These are phyloP conservation scores for Entomortierella lignicola DNA, from an alignment of 192 early-diverging fungal species.

Conservation along the genomic window DNA sequence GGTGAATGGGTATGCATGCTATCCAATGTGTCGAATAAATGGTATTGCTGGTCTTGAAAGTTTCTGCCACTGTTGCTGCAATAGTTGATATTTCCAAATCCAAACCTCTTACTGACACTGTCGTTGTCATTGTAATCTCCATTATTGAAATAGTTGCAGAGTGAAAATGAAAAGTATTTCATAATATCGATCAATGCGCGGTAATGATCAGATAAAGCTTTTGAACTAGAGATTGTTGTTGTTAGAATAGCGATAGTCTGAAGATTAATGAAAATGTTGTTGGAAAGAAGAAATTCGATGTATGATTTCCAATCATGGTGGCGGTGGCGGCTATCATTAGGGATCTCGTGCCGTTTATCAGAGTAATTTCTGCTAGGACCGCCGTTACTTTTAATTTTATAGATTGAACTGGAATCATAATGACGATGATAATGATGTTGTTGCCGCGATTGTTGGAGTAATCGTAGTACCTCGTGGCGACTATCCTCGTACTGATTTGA, in stretches of 20 bases:
- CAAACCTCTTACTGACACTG: not conserved
- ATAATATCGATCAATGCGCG: not conserved
- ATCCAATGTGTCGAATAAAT: not conserved
- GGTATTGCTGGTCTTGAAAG: not conserved
- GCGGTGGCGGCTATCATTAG: too few relatives aligned
- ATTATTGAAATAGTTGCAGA: not conserved
- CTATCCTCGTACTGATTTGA: constrained; percentile 26
- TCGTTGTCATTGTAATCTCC: not conserved
- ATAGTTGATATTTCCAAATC: too few relatives aligned
- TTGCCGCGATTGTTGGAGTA: not conserved
- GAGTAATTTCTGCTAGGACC: not conserved
- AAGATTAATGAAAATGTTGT: too few relatives aligned
- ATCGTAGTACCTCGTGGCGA: not conserved
- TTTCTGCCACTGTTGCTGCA: too few relatives aligned
- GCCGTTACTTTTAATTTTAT: not conserved
- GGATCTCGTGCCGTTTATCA: not conserved
- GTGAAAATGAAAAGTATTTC: not conserved
- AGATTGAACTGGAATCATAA: not conserved
- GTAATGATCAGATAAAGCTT: not conserved
- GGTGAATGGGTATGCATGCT: constrained; percentile 8
- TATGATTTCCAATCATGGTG: too few relatives aligned
- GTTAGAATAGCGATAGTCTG: too few relatives aligned
- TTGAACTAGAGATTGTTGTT: not conserved
- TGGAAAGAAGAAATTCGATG: not conserved
- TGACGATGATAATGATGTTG: not conserved